Percentiles rank a stretch among this genome's conserved stretches.
phyloP scores from a whole-genome alignment of 352 stramenopile genomes.

The Pythium apleroticum region DNA sequence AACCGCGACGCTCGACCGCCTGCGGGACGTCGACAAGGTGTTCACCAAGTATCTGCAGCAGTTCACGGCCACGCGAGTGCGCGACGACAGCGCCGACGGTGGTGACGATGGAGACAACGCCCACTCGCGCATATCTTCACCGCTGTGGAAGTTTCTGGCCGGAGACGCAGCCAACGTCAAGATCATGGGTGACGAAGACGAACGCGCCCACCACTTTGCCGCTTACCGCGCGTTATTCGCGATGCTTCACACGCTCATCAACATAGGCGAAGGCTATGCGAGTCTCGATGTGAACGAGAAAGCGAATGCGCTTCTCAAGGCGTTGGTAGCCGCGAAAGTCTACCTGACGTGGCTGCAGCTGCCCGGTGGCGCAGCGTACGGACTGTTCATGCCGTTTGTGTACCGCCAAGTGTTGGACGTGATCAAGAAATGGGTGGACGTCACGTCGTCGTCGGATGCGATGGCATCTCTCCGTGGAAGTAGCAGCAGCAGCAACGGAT shows the following conservation, averaged over 20 bases:
- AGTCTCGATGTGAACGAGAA: conserved; percentile 37
- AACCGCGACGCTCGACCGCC: conserved; percentile 37
- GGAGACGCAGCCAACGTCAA: conserved; percentile 21
- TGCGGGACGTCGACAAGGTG: conserved; percentile 52
- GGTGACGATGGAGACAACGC: conserved; percentile 4
- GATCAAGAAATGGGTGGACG: conserved; percentile 74
- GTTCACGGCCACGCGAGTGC: conserved; percentile 24
- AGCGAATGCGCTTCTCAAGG: conserved; percentile 46
- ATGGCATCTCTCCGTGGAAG: conserved; percentile 20
- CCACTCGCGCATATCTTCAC: conserved; percentile 8
- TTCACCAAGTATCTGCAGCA: conserved; percentile 56
- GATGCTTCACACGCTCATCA: conserved; percentile 58
- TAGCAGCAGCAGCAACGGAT: background rate
- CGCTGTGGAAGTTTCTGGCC: conserved; percentile 62
- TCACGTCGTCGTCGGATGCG: conserved; percentile 15
- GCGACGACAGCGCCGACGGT: background rate
- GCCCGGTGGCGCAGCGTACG: conserved; percentile 76
- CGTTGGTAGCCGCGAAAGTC: conserved; percentile 65
- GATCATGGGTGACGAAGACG: conserved; percentile 39
- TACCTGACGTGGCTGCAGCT: conserved; percentile 84
- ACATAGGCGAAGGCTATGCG: conserved; percentile 57
- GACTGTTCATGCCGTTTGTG: conserved; percentile 84
- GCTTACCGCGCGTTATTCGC: conserved; percentile 70
- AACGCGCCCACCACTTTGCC: conserved; percentile 30
- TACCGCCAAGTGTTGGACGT: conserved; percentile 81